Percentiles rank a stretch among this genome's conserved stretches.
Evolutionary conservation across 176 grass and related monocot genomes (phyloP).

Genomic region (Panicum miliaceum): DNA sequence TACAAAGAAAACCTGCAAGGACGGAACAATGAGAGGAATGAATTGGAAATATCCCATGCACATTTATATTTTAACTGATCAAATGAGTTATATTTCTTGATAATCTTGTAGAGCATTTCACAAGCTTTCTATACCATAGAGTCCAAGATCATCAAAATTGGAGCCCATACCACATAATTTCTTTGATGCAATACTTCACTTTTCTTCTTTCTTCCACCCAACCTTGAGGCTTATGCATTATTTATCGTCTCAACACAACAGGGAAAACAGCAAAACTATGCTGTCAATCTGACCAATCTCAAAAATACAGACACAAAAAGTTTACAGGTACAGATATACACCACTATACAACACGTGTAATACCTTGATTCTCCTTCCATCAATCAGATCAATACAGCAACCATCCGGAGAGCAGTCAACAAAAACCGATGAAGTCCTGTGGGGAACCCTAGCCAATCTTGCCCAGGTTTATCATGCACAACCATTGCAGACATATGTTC

Average conservation of each 20-base stretch:
- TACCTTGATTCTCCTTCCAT: conserved; percentile 37
- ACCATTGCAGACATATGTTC: conserved; percentile 1
- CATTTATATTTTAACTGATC: too few species aligned
- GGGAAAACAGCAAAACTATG: conserved; percentile 39
- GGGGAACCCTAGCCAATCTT: conserved; percentile 21
- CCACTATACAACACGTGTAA: conserved; percentile 50
- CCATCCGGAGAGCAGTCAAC: neutral
- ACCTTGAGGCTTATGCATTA: conserved; percentile 24
- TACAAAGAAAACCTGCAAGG: too few species aligned
- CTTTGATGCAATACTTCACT: conserved; percentile 32
- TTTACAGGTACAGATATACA: conserved; percentile 50
- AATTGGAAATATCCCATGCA: too few species aligned
- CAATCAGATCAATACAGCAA: conserved; percentile 22
- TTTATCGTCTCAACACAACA: conserved; percentile 34
- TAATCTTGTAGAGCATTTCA: too few species aligned
- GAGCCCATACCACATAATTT: neutral
- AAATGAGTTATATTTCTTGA: too few species aligned
- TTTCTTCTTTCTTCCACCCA: conserved; percentile 18
- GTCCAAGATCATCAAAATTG: too few species aligned
- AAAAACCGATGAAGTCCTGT: neutral
- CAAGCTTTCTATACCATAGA: too few species aligned
- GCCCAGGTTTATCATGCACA: conserved; percentile 15
- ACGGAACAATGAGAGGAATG: too few species aligned
- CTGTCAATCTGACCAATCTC: conserved; percentile 43
- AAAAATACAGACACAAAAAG: conserved; percentile 42